phyloP scores from a whole-genome alignment of 805 yeast genomes.

The Blastobotrys americana region DNA sequence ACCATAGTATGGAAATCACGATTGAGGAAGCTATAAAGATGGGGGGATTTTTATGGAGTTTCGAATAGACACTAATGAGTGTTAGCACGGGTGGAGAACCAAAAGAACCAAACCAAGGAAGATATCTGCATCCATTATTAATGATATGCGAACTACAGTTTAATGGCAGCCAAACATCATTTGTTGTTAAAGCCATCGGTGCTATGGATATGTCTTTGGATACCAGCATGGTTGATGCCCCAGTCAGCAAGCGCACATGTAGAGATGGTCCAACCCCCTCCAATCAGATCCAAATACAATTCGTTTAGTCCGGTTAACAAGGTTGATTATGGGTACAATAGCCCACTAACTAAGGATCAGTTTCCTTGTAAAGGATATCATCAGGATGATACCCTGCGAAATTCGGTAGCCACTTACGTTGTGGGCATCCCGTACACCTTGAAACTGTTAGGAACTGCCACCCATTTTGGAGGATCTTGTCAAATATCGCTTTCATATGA shows the following conservation, averaged over 20 bases:
- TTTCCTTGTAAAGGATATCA: slow-evolving; percentile 24
- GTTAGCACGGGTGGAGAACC: too few relatives aligned
- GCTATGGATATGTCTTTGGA: too few relatives aligned
- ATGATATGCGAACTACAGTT: too few relatives aligned
- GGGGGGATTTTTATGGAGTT: too few relatives aligned
- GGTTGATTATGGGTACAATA: slow-evolving; percentile 18
- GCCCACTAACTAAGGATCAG: slow-evolving; percentile 12
- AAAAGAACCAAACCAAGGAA: too few relatives aligned
- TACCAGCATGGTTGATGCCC: background rate
- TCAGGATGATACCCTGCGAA: slow-evolving; percentile 9
- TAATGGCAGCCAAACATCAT: too few relatives aligned
- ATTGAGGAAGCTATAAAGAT: too few relatives aligned
- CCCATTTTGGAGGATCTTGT: slow-evolving; percentile 23
- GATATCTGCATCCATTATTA: too few relatives aligned
- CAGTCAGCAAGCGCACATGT: slow-evolving; percentile 3
- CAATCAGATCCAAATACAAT: slow-evolving; percentile 19
- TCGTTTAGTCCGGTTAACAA: slow-evolving; percentile 8
- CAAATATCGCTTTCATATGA: slow-evolving; percentile 22
- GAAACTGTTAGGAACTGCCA: slow-evolving; percentile 16
- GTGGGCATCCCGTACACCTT: slow-evolving; percentile 14
- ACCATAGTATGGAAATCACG: too few relatives aligned
- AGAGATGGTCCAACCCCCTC: slow-evolving; percentile 22
- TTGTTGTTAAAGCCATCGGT: too few relatives aligned
- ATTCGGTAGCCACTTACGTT: slow-evolving; percentile 12
- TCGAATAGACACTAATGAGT: too few relatives aligned